Base-by-base conservation (phyloP, 495 filamentous ascomycete species). In the Pseudoneurospora amorphoporcata region DNA sequence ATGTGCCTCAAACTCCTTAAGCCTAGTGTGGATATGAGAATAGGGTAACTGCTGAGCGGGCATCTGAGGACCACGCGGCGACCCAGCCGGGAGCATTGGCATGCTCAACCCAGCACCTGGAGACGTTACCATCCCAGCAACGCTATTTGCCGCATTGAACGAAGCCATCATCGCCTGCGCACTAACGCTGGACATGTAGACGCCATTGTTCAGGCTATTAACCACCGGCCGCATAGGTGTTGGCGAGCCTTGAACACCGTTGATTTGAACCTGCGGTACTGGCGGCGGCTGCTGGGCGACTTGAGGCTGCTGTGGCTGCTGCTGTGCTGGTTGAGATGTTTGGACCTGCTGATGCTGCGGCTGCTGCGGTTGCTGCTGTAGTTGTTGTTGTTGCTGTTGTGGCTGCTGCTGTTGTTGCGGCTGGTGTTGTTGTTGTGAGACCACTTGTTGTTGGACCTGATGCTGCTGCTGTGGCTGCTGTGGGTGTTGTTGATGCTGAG, bases 171-270 rank as follows among this genome's bases (percentile, higher is more conserved):
- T 83, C 8, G 81, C 80, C 71, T 84, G 83, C 3, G 82, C 81
- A 73, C 84, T 65, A 14, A 65, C 53, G 14, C 53, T 85, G 12
- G 75, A 80, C 45, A 85, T 74, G 68, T 81, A 86, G 23, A 75
- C 80, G 39, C 82, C 82, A 40, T 84, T 82, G 76, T 87, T 90
- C 3, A 90, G 79, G 19, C 83, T 83, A 40, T 84, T 86, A 69
- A 87, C 85, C 12, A 86, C 83, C 74, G 82, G 86, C n/a, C 82
- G 77, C 76, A 85, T 78, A 0, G 80, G 80, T 7, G 80, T 79
- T 16, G 83, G 79, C 8, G 82, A 82, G n/a, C 75, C 77, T 40
- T 82, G 82, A 14, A 79, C 65, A 37, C 80, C 78, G 69, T 77
- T 81, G 17, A 75, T 73, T 71, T 81, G 84, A 29, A 75, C 74